Base-by-base conservation (phyloP, 192 early-diverging fungal genomes). In the Haplosporangium gracile region DNA sequence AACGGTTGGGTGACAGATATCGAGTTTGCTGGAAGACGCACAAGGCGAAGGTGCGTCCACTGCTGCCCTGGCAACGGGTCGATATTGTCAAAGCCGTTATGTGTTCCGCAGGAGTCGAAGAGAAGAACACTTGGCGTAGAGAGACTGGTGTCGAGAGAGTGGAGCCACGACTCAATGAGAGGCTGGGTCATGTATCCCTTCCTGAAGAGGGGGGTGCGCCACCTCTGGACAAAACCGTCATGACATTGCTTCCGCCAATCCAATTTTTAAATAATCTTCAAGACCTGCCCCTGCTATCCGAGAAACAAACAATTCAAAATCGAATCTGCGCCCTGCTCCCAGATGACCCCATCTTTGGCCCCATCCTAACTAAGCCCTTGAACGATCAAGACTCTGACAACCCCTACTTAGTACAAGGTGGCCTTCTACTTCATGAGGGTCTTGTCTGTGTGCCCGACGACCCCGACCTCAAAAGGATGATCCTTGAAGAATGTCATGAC, bases 401-500 rank as follows among this genome's bases (percentile, higher is more conserved):
- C 36, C 36, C 57, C 0, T 79, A 79, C 43, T 32, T 55, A 5
- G 32, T 79, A 4, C 71, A 79, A 65, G 72, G 73, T 29, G 74
- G 51, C 22, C 71, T 87, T 43, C 53, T 87, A 5, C 60, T 89
- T 2, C 65, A 68, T 20, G 76, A 83, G 1, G 68, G 74, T 22
- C 32, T 81, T 8, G 49, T 81, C 20, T 87, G 78, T 42, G 72
- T 89, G 0, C 89, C 89, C 24, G 75, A 79, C 24, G n/a, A 78
- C 47, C 53, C 57, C 15, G 68, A 75, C 0, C 45, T 88, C n/a
- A 77, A 77, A 26, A 39, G 47, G 3, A 20, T 42, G 13, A 55
- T 89, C 20, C 75, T 89, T 0, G 32, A 60, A 29, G 65, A 70
- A 72, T 79, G 82, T 47, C 90, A 91, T 45, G 81, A 89, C 70